These are phyloP conservation scores for Gynochthodes officinalis DNA, from an alignment of 257 asterid genomes.

Conservation along the genomic window DNA sequence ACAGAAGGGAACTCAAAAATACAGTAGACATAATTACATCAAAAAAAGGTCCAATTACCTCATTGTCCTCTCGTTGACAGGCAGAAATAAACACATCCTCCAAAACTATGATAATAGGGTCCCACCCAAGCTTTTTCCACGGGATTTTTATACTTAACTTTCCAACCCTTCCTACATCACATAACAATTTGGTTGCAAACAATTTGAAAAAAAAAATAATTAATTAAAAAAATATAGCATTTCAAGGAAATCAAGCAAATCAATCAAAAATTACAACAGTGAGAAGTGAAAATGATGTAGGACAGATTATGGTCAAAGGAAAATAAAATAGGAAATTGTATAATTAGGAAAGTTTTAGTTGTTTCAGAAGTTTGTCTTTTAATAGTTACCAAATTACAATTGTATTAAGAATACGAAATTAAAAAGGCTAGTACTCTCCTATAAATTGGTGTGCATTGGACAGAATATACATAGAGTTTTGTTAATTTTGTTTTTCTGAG, in stretches of 20 bases:
- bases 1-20: not conserved
- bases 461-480: no score
- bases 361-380: no score
- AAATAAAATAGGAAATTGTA: no score
- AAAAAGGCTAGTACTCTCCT: no score
- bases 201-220: not conserved
- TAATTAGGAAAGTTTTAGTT: no score
- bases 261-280: not conserved
- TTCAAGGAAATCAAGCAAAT: not conserved
- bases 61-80: conserved; percentile 73
- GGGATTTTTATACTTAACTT: conserved; percentile 92
- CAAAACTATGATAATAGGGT: conserved; percentile 74
- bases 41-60: conserved; percentile 39
- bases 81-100: conserved; percentile 80
- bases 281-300: not conserved
- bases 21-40: not conserved
- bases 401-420: no score
- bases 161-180: conserved; percentile 73
- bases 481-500: no score
- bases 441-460: no score
- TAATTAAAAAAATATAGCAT: not conserved
- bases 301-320: no score
- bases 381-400: no score
- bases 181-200: conserved; percentile 9
- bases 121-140: conserved; percentile 99